Conservation (phyloP, 2,329 filamentous ascomycete genomes). For the Capronia epimyces region DNA sequence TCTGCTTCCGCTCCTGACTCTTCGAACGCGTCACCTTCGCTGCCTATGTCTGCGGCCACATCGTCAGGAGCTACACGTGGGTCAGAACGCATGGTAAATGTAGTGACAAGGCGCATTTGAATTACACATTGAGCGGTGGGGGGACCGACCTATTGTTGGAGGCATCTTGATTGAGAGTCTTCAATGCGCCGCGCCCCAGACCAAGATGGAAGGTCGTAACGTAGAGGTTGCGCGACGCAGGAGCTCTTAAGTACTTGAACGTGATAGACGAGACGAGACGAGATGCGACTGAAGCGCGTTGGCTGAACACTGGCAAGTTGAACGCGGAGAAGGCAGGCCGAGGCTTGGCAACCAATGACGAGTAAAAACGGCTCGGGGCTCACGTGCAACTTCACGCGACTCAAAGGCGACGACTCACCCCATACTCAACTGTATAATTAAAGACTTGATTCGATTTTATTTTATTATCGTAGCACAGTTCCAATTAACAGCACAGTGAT, state of each 20-base stretch:
- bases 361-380: no score
- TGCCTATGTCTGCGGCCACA: constrained; percentile 2
- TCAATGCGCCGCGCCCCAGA: neutral
- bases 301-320: neutral
- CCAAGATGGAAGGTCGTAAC: neutral
- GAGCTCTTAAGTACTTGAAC: neutral
- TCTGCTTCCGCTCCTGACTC: constrained; percentile 5
- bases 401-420: no score
- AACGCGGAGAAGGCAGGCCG: neutral
- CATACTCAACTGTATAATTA: no score
- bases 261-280: neutral
- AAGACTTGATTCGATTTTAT: no score
- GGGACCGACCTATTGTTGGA: no score
- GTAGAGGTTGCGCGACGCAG: neutral
- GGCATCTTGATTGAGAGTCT: neutral
- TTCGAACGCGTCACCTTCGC: constrained; percentile 6
- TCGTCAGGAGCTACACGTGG: constrained; percentile 1
- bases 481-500: no score
- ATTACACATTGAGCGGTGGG: no score
- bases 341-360: neutral
- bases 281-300: neutral
- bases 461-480: no score
- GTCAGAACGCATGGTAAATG: constrained; percentile 1
- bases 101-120: no score
- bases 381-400: neutral